Percentiles rank a stretch among this genome's conserved stretches.
Evolutionary conservation across 164 flowering plant species (phyloP).

Genomic region (Tinospora cordifolia): DNA sequence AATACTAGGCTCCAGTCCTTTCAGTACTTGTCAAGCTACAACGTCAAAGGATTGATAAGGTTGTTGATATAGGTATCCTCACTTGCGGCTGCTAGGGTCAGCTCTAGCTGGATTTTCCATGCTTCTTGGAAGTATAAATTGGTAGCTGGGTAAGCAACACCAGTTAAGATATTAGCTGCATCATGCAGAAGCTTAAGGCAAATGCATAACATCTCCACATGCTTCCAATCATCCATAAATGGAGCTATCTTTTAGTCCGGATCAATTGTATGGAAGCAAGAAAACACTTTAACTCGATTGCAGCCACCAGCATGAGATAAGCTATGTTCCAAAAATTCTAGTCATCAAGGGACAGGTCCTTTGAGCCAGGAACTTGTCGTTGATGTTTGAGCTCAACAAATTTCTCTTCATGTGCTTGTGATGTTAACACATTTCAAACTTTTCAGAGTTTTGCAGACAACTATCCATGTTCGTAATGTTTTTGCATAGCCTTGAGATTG

Average conservation of each 20-base stretch:
- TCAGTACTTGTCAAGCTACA: slow-evolving; percentile 66
- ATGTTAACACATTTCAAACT: slow-evolving; percentile 63
- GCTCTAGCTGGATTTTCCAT: slow-evolving; percentile 51
- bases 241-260: slow-evolving; percentile 41
- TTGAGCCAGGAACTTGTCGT: slow-evolving; percentile 58
- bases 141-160: slow-evolving; percentile 41
- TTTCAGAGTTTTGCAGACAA: slow-evolving; percentile 50
- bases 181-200: slow-evolving; percentile 57
- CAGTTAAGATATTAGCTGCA: slow-evolving; percentile 46
- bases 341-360: slow-evolving; percentile 46
- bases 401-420: slow-evolving; percentile 42
- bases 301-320: slow-evolving; percentile 58
- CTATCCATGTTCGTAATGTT: too few relatives aligned
- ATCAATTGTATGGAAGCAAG: slow-evolving; percentile 52
- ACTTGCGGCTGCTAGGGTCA: slow-evolving; percentile 40
- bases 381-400: slow-evolving; percentile 52
- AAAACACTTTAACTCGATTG: slow-evolving; percentile 58
- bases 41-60: slow-evolving; percentile 45
- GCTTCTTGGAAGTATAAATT: slow-evolving; percentile 57
- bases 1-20: slow-evolving; percentile 47
- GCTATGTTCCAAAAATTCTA: slow-evolving; percentile 59
- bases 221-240: slow-evolving; percentile 76
- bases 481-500: too few relatives aligned
- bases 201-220: slow-evolving; percentile 46
- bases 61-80: slow-evolving; percentile 42